Percentiles rank a stretch among this genome's conserved stretches.
phyloP scores from a whole-genome alignment of 495 filamentous ascomycete species.

The Penicillium malachiteum region DNA sequence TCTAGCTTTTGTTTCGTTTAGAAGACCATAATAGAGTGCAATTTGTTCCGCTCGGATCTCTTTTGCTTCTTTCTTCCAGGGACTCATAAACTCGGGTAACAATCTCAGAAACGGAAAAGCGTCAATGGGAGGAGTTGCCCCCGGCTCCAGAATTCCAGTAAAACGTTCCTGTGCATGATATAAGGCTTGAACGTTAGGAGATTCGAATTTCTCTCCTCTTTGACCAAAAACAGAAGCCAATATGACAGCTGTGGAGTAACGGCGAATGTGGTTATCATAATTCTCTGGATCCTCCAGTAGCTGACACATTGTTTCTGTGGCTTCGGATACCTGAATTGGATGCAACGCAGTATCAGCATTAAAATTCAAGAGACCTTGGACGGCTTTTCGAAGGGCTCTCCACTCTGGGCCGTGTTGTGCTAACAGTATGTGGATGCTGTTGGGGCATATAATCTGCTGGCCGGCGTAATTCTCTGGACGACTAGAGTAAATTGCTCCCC shows the following conservation, averaged over 20 bases:
- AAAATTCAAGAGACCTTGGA: constrained; percentile 12
- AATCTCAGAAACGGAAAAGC: neutral
- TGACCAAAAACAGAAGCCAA: constrained; percentile 5
- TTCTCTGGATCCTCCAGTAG: constrained; percentile 10
- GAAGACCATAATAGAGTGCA: neutral
- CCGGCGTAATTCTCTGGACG: constrained; percentile 14
- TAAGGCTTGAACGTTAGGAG: neutral
- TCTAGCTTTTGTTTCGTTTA: neutral
- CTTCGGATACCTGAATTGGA: constrained; percentile 20
- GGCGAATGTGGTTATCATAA: constrained; percentile 21
- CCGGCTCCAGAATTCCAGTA: constrained; percentile 1
- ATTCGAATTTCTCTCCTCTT: neutral
- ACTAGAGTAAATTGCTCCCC: constrained; percentile 19
- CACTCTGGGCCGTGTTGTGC: constrained; percentile 17
- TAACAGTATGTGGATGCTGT: constrained; percentile 19
- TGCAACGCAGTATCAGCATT: constrained; percentile 12
- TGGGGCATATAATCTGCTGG: constrained; percentile 11
- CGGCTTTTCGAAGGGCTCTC: constrained; percentile 16
- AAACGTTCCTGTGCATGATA: constrained; percentile 1
- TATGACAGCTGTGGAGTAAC: constrained; percentile 24
- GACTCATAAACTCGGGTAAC: constrained; percentile 1
- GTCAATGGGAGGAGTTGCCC: neutral
- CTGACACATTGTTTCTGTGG: constrained; percentile 19
- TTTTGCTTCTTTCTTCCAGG: neutral
- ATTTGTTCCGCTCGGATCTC: neutral